Conservation (phyloP, 129 eudicot species). For the Centrapalus pauciflorus region DNA sequence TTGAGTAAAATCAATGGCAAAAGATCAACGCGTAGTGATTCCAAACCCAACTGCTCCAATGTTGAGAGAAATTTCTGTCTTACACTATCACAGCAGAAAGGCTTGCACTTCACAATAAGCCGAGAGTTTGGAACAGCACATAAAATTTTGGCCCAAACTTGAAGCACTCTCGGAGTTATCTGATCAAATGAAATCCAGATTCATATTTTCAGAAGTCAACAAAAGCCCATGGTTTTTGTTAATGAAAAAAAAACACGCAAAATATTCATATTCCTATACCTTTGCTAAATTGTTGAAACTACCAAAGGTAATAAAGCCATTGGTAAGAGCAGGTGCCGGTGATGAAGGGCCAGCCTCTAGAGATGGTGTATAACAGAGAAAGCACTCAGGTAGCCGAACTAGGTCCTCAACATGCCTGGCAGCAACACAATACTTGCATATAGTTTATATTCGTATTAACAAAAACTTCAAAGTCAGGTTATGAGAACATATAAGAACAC, state of each 20-base stretch:
- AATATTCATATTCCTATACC: slow-evolving; percentile 37
- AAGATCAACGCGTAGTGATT: slow-evolving; percentile 86
- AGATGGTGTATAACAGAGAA: slow-evolving; percentile 93
- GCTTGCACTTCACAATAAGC: slow-evolving; percentile 91
- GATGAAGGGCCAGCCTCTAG: slow-evolving; percentile 86
- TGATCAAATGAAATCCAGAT: slow-evolving; percentile 19
- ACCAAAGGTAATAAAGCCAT: slow-evolving; percentile 91
- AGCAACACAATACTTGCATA: slow-evolving; percentile 16
- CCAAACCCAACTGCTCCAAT: slow-evolving; percentile 96
- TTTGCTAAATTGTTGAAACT: slow-evolving; percentile 96
- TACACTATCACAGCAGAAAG: slow-evolving; percentile 90
- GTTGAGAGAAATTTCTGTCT: slow-evolving; percentile 75
- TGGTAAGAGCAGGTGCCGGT: slow-evolving; percentile 84
- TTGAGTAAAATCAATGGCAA: slow-evolving; percentile 87
- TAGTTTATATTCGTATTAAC: slow-evolving; percentile 11
- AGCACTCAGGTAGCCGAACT: slow-evolving; percentile 76
- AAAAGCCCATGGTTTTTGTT: slow-evolving; percentile 11
- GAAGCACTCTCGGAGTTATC: slow-evolving; percentile 93
- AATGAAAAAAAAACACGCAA: not conserved
- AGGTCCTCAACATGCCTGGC: slow-evolving; percentile 91
- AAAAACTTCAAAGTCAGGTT: slow-evolving; percentile 6
- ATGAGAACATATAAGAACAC: not conserved
- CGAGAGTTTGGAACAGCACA: slow-evolving; percentile 93
- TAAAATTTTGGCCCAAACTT: slow-evolving; percentile 90
- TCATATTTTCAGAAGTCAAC: not conserved